Evolutionary conservation across 495 filamentous ascomycete genomes (phyloP).

Genomic region (Stereocaulon alpinum): DNA sequence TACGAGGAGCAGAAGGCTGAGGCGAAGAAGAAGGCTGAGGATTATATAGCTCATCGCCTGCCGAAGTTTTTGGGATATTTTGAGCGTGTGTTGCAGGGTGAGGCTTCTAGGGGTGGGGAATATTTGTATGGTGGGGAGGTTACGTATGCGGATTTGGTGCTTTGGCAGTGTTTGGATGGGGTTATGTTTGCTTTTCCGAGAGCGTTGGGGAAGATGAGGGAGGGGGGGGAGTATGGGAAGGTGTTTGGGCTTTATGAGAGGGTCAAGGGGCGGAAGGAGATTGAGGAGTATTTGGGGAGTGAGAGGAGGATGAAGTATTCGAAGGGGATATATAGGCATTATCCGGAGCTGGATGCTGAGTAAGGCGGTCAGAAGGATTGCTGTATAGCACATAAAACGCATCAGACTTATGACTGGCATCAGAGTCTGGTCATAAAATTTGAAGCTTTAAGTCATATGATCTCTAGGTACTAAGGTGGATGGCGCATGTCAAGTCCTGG

Average conservation of each 20-base stretch:
- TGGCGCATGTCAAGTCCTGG: too few species aligned
- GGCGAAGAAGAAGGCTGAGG: slow-evolving; percentile 36
- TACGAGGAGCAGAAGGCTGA: slow-evolving; percentile 62
- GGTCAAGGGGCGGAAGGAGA: slow-evolving; percentile 41
- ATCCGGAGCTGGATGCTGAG: slow-evolving; percentile 46
- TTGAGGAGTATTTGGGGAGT: slow-evolving; percentile 53
- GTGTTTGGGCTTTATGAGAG: slow-evolving; percentile 48
- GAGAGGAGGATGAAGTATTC: slow-evolving; percentile 43
- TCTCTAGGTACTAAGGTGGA: too few species aligned
- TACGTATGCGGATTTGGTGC: slow-evolving; percentile 57
- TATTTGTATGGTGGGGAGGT: slow-evolving; percentile 49
- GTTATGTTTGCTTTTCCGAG: slow-evolving; percentile 54
- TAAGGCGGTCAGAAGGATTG: not conserved
- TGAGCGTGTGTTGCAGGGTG: slow-evolving; percentile 46
- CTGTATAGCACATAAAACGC: too few species aligned
- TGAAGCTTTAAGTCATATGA: too few species aligned
- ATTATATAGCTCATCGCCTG: slow-evolving; percentile 46
- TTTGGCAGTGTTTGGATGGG: slow-evolving; percentile 52
- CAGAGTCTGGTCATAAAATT: too few species aligned
- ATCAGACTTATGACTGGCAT: too few species aligned
- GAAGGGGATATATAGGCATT: slow-evolving; percentile 50
- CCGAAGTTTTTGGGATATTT: slow-evolving; percentile 60
- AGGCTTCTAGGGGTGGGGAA: slow-evolving; percentile 36
- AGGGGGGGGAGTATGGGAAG: slow-evolving; percentile 37
- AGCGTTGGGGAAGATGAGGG: slow-evolving; percentile 36